These are phyloP conservation scores for Bromus sterilis DNA, from an alignment of 176 grass and related monocot genomes.

Conservation along the genomic window DNA sequence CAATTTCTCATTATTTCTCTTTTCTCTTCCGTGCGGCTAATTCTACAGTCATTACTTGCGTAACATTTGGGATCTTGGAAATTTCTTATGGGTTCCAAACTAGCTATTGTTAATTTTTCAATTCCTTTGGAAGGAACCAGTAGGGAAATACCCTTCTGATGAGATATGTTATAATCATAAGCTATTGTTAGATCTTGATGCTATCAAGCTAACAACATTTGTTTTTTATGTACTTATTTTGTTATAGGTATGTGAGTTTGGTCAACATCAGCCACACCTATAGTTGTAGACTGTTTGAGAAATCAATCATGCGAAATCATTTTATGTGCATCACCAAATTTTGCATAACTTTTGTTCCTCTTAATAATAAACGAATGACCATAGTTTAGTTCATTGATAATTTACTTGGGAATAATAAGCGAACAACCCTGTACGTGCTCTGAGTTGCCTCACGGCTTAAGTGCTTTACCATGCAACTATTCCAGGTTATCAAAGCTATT, in stretches of 20 bases:
- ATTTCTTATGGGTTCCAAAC: slow-evolving; percentile 10
- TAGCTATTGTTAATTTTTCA: not conserved
- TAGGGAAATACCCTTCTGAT: not conserved
- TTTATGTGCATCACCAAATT: slow-evolving; percentile 3
- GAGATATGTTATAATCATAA: slow-evolving; percentile 10
- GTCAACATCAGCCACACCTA: not conserved
- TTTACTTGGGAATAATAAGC: not conserved
- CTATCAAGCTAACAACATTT: not conserved
- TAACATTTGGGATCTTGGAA: slow-evolving; percentile 6
- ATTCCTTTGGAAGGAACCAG: not conserved
- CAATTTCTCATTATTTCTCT: slow-evolving; percentile 10
- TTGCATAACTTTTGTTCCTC: not conserved
- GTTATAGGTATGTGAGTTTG: not conserved
- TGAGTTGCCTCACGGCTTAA: slow-evolving; percentile 1
- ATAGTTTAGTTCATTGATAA: not conserved
- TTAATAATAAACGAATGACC: not conserved
- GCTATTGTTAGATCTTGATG: not conserved
- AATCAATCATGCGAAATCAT: not conserved
- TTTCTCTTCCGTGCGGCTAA: not conserved
- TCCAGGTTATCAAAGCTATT: slow-evolving; percentile 81
- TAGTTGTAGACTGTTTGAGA: not conserved
- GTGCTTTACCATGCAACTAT: slow-evolving; percentile 17
- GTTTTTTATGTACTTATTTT: not conserved
- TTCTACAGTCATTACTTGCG: slow-evolving; percentile 6
- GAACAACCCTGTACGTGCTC: not conserved